These are phyloP conservation scores for Vigna mungo DNA, from an alignment of 306 rosid genomes.

Conservation along the genomic window DNA sequence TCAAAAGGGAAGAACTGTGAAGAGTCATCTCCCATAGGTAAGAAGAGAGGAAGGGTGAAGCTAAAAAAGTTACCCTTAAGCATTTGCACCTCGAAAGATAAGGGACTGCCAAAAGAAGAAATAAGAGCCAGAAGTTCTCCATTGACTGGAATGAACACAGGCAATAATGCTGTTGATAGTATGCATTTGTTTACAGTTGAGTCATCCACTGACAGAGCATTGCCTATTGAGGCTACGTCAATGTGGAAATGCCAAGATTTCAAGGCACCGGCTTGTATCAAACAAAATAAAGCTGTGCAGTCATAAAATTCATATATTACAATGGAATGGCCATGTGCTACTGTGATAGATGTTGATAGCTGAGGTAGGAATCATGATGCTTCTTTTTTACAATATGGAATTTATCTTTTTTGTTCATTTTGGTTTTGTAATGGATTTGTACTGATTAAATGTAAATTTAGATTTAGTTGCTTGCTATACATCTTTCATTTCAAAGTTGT, in stretches of 20 bases:
- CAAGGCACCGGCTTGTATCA: conserved; percentile 74
- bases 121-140: conserved; percentile 55
- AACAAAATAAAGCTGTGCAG: conserved; percentile 79
- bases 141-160: conserved; percentile 57
- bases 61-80: conserved; percentile 88
- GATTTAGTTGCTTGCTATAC: conserved; percentile 62
- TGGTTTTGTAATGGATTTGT: conserved; percentile 71
- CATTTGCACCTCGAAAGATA: conserved; percentile 76
- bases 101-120: conserved; percentile 70
- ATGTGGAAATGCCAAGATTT: conserved; percentile 89
- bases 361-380: conserved; percentile 74
- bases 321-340: conserved; percentile 48
- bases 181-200: conserved; percentile 67
- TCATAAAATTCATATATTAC: conserved; percentile 57
- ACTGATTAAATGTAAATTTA: conserved; percentile 79
- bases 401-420: conserved; percentile 51
- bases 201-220: conserved; percentile 62
- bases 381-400: conserved; percentile 49
- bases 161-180: conserved; percentile 53
- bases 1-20: conserved; percentile 61
- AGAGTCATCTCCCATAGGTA: conserved; percentile 61
- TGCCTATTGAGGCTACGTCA: conserved; percentile 68
- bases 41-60: conserved; percentile 91
- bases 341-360: conserved; percentile 64
- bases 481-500: conserved; percentile 50